Evolutionary conservation across 2,329 filamentous ascomycete species (phyloP).

Genomic region (Pseudocercospora macadamiae): DNA sequence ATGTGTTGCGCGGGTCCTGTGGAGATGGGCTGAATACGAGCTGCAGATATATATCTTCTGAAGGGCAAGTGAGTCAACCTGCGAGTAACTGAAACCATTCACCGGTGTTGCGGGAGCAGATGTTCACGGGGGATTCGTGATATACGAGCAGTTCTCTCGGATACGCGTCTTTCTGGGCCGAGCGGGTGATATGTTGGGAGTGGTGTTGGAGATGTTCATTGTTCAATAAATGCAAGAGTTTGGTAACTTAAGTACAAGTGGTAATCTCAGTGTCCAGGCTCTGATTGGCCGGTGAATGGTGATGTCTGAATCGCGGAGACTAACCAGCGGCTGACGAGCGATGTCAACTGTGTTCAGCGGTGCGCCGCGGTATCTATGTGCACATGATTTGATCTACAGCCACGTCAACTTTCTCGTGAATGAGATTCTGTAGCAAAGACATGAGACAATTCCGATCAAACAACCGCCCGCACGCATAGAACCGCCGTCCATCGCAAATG

Average conservation of each 20-base stretch:
- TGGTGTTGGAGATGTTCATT: background rate
- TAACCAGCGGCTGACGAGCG: background rate
- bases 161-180: too few species aligned
- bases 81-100: conserved; percentile 24
- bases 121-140: background rate
- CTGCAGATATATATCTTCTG: conserved; percentile 9
- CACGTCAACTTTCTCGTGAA: background rate
- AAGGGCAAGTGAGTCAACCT: conserved; percentile 26
- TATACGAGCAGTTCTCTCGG: background rate
- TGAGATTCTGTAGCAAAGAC: background rate
- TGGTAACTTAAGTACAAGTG: too few species aligned
- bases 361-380: background rate
- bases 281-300: background rate
- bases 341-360: background rate
- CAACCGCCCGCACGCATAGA: background rate
- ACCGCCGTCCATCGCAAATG: conserved; percentile 13
- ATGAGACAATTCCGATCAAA: background rate
- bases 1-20: background rate
- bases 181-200: too few species aligned
- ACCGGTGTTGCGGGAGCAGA: background rate
- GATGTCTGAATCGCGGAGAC: background rate
- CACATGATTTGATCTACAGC: background rate
- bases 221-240: background rate
- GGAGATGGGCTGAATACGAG: conserved; percentile 1
- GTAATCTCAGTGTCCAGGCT: background rate